Base-by-base conservation (phyloP, 176 grass and related monocot genomes). In the Eremochloa ophiuroides region DNA sequence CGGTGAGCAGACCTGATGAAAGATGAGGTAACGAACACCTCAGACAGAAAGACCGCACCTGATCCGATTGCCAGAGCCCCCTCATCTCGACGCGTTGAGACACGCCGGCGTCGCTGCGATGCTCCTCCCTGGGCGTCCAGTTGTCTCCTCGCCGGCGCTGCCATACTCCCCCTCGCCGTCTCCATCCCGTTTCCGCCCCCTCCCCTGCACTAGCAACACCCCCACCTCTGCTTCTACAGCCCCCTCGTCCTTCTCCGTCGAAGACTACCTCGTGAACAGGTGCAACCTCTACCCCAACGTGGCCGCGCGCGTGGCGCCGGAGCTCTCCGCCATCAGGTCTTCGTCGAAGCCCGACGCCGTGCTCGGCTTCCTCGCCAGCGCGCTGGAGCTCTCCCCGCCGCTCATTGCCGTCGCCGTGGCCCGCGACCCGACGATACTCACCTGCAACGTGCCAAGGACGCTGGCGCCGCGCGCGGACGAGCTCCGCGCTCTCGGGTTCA, bases 341-440 rank as follows among this genome's bases (percentile, higher is more conserved):
- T 60, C 82, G 55, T 29, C 83, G 55, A 85, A 75, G 6, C 76
- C 81, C 33, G 81, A 90, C 23, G 62, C 77, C 18, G 84, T 90
- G 76, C 77, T 90, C 6, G 42, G 64, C 26, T 93, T 92, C 78
- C 44, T 88, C 60, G 46, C 51, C 14, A 13, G 35, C 42, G 22
- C 7, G 48, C 83, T 83, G 48, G 90, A 78, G 4, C 77, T 92
- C 38, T 33, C 67, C 71, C 26, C 63, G 18, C 42, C 76, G 29
- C 62, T 83, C 79, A 26, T 85, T 42, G 81, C 55, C 8, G 81
- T 50, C 12, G 30, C 81, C 17, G 18, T 88, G 26, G 50, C 82
- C 11, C 55, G 74, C 41, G 62, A 76, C 59, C 74, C 90, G 28
- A 17, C 26, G 55, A 7, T 81, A 41, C 58, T 92, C 46, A 37